phyloP scores from a whole-genome alignment of 768 basidiomycete species.

The Boletus coccyginus region DNA sequence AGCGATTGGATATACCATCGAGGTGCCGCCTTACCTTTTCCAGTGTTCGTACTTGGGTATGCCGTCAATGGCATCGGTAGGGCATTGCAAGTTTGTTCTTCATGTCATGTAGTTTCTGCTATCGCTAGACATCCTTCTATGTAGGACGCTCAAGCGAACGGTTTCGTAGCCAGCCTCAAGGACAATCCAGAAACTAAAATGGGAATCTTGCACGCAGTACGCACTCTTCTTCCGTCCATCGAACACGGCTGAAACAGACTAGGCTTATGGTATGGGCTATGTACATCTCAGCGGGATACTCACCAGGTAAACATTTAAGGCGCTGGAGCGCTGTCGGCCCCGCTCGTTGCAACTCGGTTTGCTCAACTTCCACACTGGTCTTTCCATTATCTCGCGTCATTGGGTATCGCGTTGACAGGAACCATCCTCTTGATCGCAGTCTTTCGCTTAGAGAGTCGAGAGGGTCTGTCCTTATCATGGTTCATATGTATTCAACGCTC shows the following conservation, averaged over 20 bases:
- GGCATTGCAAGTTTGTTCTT: constrained; percentile 41
- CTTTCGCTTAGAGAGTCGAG: constrained; percentile 69
- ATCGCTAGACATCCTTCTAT: not conserved
- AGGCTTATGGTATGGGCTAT: constrained; percentile 33
- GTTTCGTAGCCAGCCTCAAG: constrained; percentile 41
- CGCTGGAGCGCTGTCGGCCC: constrained; percentile 62
- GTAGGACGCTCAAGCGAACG: constrained; percentile 49
- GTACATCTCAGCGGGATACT: constrained; percentile 2
- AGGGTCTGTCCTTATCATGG: constrained; percentile 45
- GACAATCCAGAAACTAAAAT: constrained; percentile 39
- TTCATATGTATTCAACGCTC: not conserved
- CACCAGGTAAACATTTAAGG: constrained; percentile 37
- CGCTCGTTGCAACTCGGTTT: constrained; percentile 82
- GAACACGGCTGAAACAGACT: not conserved
- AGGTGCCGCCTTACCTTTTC: constrained; percentile 45
- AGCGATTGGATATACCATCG: constrained; percentile 33
- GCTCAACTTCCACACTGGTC: constrained; percentile 65
- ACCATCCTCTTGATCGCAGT: constrained; percentile 48
- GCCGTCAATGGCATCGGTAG: constrained; percentile 44
- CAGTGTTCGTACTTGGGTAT: constrained; percentile 42
- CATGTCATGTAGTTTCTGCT: not conserved
- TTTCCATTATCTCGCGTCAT: constrained; percentile 70
- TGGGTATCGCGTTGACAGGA: constrained; percentile 64
- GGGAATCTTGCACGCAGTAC: constrained; percentile 38
- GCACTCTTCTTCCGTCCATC: constrained; percentile 13